Conservation (phyloP, 2,329 filamentous ascomycete species). For the Colletotrichum phormii region DNA sequence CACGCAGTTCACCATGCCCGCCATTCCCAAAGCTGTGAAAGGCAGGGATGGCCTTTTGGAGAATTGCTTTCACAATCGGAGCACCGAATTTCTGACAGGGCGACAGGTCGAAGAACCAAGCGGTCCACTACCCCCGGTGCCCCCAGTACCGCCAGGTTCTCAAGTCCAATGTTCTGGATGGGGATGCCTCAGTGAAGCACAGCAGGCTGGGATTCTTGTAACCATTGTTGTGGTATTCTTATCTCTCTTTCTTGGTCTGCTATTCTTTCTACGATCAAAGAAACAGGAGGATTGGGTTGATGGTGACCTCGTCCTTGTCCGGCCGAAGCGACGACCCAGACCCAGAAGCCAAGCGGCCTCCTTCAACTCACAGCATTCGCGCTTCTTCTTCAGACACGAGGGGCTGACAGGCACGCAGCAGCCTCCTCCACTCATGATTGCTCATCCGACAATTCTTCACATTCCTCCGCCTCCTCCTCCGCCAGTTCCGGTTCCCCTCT, state of each 20-base stretch:
- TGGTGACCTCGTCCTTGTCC: conserved; percentile 26
- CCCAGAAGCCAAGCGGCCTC: conserved; percentile 4
- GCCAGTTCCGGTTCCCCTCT: conserved; percentile 10
- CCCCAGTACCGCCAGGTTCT: not conserved
- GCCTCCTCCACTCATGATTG: not conserved
- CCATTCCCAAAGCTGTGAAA: not conserved
- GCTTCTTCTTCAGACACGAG: conserved; percentile 24
- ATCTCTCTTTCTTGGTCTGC: conserved; percentile 41
- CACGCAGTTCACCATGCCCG: not conserved
- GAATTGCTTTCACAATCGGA: too few relatives aligned
- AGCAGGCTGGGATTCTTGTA: conserved; percentile 54
- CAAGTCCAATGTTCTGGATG: conserved; percentile 47
- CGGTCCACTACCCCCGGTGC: conserved; percentile 2
- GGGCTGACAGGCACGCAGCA: not conserved
- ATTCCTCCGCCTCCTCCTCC: conserved; percentile 23
- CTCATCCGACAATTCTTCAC: not conserved
- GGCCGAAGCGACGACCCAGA: conserved; percentile 5
- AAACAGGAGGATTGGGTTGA: conserved; percentile 21
- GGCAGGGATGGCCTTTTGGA: not conserved
- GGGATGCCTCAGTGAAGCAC: conserved; percentile 51
- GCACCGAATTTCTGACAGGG: not conserved
- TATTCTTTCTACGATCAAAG: conserved; percentile 45
- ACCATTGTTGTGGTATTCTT: conserved; percentile 46
- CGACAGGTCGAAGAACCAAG: conserved; percentile 23
- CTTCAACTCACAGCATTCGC: conserved; percentile 3